Evolutionary conservation across 768 basidiomycete genomes (phyloP), one percentile per base, ranked within the genome.

Genomic region (Collybiopsis confluens): DNA sequence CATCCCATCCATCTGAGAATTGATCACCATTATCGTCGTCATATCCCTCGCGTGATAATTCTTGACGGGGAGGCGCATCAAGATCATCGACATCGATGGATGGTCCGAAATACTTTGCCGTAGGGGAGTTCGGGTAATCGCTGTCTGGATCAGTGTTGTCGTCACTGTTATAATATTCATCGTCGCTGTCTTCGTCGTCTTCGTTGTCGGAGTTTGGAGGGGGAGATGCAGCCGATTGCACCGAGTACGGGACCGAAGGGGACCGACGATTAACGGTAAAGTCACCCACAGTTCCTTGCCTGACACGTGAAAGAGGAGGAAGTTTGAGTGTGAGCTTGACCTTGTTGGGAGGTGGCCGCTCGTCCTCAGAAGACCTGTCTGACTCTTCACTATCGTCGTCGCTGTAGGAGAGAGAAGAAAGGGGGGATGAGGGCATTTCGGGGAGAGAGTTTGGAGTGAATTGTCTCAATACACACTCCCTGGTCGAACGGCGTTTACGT

Each of bases 191-290:
- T 20, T 41, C 40, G 4, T 40, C 23, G 16, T 42, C 23, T 21
- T 52, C 84, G 56, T 80, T 81, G 54, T 83, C 82, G 3, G 83
- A 87, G 59, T 89, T 86, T 3, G 88, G 88, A 11, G 88, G 88
- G 1, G 82, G 85, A 0, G 88, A 86, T 63, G 81, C 80, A 42
- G 74, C 65, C 45, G 63, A 62, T 18, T 52, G 55, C 28, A 58
- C 52, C 38, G 66, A 64, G 38, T 63, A 68, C 3, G 84, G 81
- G 38, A 82, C 79, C 28, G 79, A 79, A 52, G 79, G 81, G 37
- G 80, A 79, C 46, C 76, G 73, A 56, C 79, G 74, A 35, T 56
- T 45, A 26, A 21, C 10, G 24, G 8, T 21, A 21, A 21, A 23
- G 43, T 15, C 9, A 2, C 43, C 40, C 16, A 24, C 27, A 18